Evolutionary conservation across 768 basidiomycete genomes (phyloP), one percentile per base, ranked within the genome.

Genomic region (Kwoniella sp.): DNA sequence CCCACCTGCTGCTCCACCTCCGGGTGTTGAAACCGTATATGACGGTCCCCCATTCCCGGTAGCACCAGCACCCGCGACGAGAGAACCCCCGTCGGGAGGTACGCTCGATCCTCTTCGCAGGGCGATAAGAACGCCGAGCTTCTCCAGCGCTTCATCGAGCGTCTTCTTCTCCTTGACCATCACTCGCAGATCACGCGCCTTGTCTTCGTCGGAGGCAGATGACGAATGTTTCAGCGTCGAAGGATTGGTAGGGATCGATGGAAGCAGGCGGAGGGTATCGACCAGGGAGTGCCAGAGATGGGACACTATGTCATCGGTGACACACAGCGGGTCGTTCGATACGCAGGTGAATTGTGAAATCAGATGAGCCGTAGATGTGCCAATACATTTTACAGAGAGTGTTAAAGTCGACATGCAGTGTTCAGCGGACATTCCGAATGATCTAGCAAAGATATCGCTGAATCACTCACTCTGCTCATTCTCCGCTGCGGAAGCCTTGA

Each of bases 221-320:
- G 59, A 23, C 1, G 57, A 26, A 45, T 45, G 41, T 37, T 61
- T 61, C 11, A 55, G 23, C 15, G 26, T 28, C 1, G 60, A 61
- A 12, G 60, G 60, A 25, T 61, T 48, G 17, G 58, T 38, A 17
- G 69, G 57, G 7, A 72, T 53, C 0, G 69, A 59, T 0, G 74
- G 77, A 0, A 78, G 58, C 1, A 63, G 63, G 20, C 75, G 69
- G 8, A 78, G 56, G 4, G 71, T 73, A 57, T 78, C 77, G 29
- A 78, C 68, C 0, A 78, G 31, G 1, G 61, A 65, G 58, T 76
- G 74, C 74, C 74, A 78, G 28, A 73, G 53, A 45, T 69, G 66
- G 4, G 31, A 66, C 63, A 69, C 74, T 76, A 58, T 45, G 23
- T 2, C 22, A 1, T 13, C 41, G 58, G 23, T 26, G 22, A 15